Evolutionary conservation across 768 basidiomycete species (phyloP), one percentile per base, ranked within the genome.

Genomic region (Auriscalpium orientale): DNA sequence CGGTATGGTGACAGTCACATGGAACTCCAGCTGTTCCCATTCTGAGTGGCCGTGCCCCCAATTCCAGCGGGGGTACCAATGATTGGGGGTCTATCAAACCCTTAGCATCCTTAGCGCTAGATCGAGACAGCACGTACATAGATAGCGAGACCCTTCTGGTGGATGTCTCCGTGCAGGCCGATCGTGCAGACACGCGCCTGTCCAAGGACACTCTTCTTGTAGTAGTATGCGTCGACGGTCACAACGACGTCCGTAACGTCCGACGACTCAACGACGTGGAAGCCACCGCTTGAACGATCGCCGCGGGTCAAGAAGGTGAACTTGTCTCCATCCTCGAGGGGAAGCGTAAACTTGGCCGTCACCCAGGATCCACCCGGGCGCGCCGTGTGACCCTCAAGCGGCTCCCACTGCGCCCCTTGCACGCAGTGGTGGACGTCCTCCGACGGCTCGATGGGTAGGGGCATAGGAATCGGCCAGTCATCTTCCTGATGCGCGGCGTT

Each of bases 91-190:
- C 28, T 28, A 28, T 4, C 7, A 28, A 28, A 28, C 28, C 5
- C 4, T 28, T 1, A 28, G 28, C 7, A 5, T 28, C 28, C 5
- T 7, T 28, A 4, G 28, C 28, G 28, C 2, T 4, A 7, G 28
- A 28, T 28, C 7, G 28, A 28, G 28, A 28, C 28, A 50, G 11
- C 16, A 65, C 73, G 56, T 53, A 73, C 76, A 40, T 67, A 75
- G 54, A 76, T 67, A 0, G 75, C 73, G 13, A 75, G 60, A 20
- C 73, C 75, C 38, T 69, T 56, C 37, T 65, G 57, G 10, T 64
- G 59, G 20, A 62, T 64, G 8, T 51, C 54, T 34, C 28, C 28
- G 4, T 28, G 28, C 28, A 28, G 4, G 28, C 28, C 62, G 66
- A 35, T 58, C 57, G 1, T 76, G 63, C n/a, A 50, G 56, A 54